phyloP scores from a whole-genome alignment of 805 yeast genomes.

The Komagataella populi region DNA sequence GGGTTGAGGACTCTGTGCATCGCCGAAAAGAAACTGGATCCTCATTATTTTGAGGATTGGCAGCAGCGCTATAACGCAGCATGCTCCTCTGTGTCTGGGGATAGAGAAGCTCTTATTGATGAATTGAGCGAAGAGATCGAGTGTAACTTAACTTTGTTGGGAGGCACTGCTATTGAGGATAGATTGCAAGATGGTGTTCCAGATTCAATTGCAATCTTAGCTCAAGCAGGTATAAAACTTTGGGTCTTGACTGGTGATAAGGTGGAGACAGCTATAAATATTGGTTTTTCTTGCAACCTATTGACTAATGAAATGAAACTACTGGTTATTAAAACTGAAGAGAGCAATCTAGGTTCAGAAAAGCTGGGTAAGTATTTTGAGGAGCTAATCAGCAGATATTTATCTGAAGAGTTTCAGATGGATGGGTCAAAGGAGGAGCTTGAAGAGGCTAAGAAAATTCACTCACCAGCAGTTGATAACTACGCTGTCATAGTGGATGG shows the following conservation, averaged over 20 bases:
- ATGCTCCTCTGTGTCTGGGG: slow-evolving; percentile 33
- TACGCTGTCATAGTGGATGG: slow-evolving; percentile 64
- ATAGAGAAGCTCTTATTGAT: slow-evolving; percentile 46
- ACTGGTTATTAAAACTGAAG: slow-evolving; percentile 28
- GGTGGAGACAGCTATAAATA: slow-evolving; percentile 74
- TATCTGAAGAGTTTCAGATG: slow-evolving; percentile 32
- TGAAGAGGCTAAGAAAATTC: slow-evolving; percentile 40
- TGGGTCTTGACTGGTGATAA: slow-evolving; percentile 82
- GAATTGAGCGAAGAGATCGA: slow-evolving; percentile 47
- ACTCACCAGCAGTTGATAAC: slow-evolving; percentile 44
- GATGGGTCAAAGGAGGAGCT: slow-evolving; percentile 29
- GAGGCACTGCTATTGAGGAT: slow-evolving; percentile 79
- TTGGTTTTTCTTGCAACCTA: slow-evolving; percentile 69
- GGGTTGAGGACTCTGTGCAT: slow-evolving; percentile 69
- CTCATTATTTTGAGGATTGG: slow-evolving; percentile 39
- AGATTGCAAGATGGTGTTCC: slow-evolving; percentile 71
- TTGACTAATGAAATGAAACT: slow-evolving; percentile 57
- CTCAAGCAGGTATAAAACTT: slow-evolving; percentile 62
- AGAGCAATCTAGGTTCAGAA: neutral
- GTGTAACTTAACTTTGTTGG: slow-evolving; percentile 38
- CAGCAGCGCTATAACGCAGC: slow-evolving; percentile 42
- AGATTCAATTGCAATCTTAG: slow-evolving; percentile 49
- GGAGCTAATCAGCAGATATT: slow-evolving; percentile 27
- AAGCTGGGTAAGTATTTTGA: slow-evolving; percentile 8
- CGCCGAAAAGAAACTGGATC: slow-evolving; percentile 39